A percentile compares a stretch with the other conserved stretches of the same genome.
Conservation (phyloP, 306 rosid species). For the Notholithocarpus densiflorus region DNA sequence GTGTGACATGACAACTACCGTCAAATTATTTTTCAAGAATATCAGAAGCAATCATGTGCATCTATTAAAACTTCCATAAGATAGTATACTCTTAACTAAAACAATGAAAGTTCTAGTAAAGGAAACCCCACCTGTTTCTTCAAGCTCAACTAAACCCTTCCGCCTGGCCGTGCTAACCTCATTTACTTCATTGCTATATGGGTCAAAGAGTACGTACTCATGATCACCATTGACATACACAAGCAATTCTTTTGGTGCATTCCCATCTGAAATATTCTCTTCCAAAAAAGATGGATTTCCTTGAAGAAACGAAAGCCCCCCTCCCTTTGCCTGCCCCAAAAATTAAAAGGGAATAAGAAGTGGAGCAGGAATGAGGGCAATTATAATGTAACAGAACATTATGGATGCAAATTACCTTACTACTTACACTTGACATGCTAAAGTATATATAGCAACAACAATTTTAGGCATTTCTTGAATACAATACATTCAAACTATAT, state of each 20-base stretch:
- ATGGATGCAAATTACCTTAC: background rate
- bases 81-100: background rate
- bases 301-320: constrained; percentile 68
- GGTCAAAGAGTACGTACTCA: constrained; percentile 71
- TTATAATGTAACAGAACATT: background rate
- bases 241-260: constrained; percentile 38
- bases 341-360: background rate
- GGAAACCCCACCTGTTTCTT: constrained; percentile 68
- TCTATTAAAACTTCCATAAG: background rate
- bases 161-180: constrained; percentile 37
- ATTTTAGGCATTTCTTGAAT: background rate
- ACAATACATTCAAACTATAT: background rate
- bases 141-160: constrained; percentile 33
- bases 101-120: background rate
- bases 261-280: constrained; percentile 33
- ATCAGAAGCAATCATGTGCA: background rate
- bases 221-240: constrained; percentile 75
- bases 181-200: constrained; percentile 42
- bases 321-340: constrained; percentile 71
- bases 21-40: background rate
- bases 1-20: background rate
- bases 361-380: background rate
- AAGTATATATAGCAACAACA: background rate
- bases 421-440: background rate
- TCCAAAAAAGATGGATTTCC: constrained; percentile 32